These are phyloP conservation scores for Brasilioporus rufonigricans DNA, from an alignment of 768 basidiomycete genomes.

Conservation along the genomic window DNA sequence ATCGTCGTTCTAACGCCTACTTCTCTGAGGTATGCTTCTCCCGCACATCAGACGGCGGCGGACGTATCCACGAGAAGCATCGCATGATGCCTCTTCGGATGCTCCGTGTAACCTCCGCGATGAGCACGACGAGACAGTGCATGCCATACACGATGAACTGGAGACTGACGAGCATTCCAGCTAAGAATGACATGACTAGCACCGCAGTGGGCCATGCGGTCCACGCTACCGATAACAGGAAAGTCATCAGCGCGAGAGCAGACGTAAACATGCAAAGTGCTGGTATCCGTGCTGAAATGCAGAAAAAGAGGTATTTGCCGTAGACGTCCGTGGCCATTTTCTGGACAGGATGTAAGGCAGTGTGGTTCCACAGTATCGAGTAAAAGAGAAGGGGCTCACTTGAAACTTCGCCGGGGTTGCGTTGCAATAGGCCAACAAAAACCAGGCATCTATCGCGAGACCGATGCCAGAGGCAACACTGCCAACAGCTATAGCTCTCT, in stretches of 20 bases:
- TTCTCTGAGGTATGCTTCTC: constrained; percentile 7
- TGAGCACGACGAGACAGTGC: constrained; percentile 21
- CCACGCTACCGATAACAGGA: constrained; percentile 61
- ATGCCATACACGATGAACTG: constrained; percentile 65
- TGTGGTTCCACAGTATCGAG: too few species aligned
- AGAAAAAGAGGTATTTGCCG: constrained; percentile 64
- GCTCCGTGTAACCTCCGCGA: constrained; percentile 4
- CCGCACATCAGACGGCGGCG: constrained; percentile 2
- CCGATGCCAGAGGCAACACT: constrained; percentile 64
- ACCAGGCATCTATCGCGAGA: constrained; percentile 62
- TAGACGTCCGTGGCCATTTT: constrained; percentile 51
- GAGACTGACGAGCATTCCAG: constrained; percentile 58
- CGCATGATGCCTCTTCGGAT: constrained; percentile 13
- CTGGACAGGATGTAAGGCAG: constrained; percentile 2
- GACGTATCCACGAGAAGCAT: constrained; percentile 12
- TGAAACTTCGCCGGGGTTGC: constrained; percentile 50
- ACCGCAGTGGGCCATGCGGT: constrained; percentile 63
- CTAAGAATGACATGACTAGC: constrained; percentile 51
- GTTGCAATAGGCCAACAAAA: constrained; percentile 61
- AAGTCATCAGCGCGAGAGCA: constrained; percentile 54
- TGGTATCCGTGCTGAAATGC: constrained; percentile 63
- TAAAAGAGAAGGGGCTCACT: constrained; percentile 36
- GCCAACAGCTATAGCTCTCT: constrained; percentile 53
- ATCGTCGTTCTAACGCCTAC: neutral
- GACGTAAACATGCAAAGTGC: constrained; percentile 58